Evolutionary conservation across 2,329 filamentous ascomycete species (phyloP).

Genomic region (Botrytis hyacinthi): DNA sequence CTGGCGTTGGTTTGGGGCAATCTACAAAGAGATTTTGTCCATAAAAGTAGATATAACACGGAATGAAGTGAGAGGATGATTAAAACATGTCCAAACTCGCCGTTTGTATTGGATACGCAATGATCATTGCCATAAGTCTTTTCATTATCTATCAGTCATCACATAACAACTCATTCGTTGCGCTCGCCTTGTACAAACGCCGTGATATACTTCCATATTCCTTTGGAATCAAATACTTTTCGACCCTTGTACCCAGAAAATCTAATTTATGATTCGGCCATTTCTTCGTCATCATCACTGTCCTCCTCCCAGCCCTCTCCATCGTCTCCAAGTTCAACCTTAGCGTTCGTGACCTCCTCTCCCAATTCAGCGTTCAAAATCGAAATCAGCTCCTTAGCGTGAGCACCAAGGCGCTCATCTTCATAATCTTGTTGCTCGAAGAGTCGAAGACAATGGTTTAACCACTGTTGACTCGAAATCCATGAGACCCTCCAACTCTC

Average conservation of each 20-base stretch:
- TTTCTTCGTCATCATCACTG: constrained; percentile 48
- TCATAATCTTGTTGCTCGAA: constrained; percentile 80
- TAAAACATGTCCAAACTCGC: not conserved
- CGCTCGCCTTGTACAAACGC: constrained; percentile 18
- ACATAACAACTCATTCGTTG: not conserved
- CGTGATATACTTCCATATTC: constrained; percentile 22
- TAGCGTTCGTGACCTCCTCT: constrained; percentile 56
- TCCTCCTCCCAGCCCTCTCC: constrained; percentile 53
- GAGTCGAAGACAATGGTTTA: constrained; percentile 77
- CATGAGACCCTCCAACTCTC: constrained; percentile 53
- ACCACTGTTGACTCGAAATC: constrained; percentile 76
- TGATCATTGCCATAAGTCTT: not conserved
- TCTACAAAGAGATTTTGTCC: not conserved
- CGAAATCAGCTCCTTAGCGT: constrained; percentile 68
- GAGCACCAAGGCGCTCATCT: constrained; percentile 72
- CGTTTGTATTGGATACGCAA: not conserved
- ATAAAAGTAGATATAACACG: not conserved
- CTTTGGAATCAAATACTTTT: constrained; percentile 7
- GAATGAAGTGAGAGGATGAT: not conserved
- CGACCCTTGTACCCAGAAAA: not conserved
- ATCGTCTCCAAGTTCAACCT: constrained; percentile 52
- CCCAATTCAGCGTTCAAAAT: constrained; percentile 64
- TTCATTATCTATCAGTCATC: constrained; percentile 15
- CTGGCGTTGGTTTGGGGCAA: constrained; percentile 28
- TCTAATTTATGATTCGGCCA: constrained; percentile 47